These are phyloP conservation scores for Leishmania guyanensis DNA, from an alignment of 208 protist species.

Conservation along the genomic window DNA sequence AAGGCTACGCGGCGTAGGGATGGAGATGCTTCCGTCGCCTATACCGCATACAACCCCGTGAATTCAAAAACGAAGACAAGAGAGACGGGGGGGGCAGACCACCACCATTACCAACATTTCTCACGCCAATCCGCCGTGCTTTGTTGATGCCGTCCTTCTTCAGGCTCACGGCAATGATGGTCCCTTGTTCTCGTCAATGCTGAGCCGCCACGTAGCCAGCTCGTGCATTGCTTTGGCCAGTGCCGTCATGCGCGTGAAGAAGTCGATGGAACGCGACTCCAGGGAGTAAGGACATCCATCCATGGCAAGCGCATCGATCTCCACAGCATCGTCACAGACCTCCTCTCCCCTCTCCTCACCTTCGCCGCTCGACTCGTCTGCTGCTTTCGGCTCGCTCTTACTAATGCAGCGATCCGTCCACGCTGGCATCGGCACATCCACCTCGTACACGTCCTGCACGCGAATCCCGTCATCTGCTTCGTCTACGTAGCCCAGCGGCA, in stretches of 20 bases:
- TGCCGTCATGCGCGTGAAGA: conserved; percentile 57
- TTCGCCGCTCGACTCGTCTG: not conserved
- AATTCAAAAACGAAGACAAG: no score
- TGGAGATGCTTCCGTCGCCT: not conserved
- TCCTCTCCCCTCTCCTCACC: conserved; percentile 3
- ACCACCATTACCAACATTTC: not conserved
- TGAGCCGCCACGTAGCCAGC: conserved; percentile 25
- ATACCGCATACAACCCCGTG: not conserved
- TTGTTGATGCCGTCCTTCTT: not conserved
- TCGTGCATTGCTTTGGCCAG: conserved; percentile 59
- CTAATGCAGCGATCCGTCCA: not conserved
- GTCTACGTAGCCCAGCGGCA: conserved; percentile 23
- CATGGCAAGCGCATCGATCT: conserved; percentile 7
- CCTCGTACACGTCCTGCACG: conserved; percentile 16
- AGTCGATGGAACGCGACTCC: conserved; percentile 61
- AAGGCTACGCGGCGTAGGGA: not conserved
- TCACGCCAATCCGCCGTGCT: not conserved
- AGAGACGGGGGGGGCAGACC: not conserved
- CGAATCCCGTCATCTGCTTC: conserved; percentile 33
- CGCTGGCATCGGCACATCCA: conserved; percentile 21
- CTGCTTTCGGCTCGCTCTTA: not conserved
- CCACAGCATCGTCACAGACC: conserved; percentile 10
- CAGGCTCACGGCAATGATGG: not conserved
- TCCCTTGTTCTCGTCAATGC: conserved; percentile 28
- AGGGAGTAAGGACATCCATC: conserved; percentile 55